Conservation (phyloP, 306 rosid genomes). For the Fragaria ananassa region DNA sequence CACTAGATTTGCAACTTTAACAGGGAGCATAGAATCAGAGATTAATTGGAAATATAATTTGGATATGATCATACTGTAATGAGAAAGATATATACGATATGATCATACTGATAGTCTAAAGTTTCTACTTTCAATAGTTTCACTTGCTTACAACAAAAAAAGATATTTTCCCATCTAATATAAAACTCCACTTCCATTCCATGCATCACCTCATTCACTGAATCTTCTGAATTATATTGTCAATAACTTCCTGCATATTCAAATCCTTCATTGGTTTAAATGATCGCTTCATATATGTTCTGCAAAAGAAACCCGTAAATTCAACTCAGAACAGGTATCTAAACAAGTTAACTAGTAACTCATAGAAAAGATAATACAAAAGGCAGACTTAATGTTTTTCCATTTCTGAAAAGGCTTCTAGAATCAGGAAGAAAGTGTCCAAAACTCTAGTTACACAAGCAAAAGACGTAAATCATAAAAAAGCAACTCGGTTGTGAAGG, state of each 20-base stretch:
- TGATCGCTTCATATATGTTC: slow-evolving; percentile 67
- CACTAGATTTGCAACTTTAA: too few relatives aligned
- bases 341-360: background rate
- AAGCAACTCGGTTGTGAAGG: background rate
- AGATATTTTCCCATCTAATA: background rate
- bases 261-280: slow-evolving; percentile 61
- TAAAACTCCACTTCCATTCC: background rate
- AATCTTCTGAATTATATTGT: slow-evolving; percentile 42
- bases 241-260: slow-evolving; percentile 58
- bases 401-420: background rate
- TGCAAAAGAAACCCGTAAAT: slow-evolving; percentile 23
- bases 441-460: background rate
- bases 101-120: background rate
- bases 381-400: background rate
- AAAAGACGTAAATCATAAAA: background rate
- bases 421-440: background rate
- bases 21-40: too few relatives aligned
- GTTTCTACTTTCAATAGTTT: background rate
- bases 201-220: slow-evolving; percentile 8
- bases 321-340: background rate
- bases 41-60: too few relatives aligned
- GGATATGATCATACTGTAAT: too few relatives aligned
- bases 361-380: background rate
- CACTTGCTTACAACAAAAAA: background rate
- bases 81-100: too few relatives aligned